phyloP scores from a whole-genome alignment of 768 basidiomycete species.

The Pleurotus pulmonarius region DNA sequence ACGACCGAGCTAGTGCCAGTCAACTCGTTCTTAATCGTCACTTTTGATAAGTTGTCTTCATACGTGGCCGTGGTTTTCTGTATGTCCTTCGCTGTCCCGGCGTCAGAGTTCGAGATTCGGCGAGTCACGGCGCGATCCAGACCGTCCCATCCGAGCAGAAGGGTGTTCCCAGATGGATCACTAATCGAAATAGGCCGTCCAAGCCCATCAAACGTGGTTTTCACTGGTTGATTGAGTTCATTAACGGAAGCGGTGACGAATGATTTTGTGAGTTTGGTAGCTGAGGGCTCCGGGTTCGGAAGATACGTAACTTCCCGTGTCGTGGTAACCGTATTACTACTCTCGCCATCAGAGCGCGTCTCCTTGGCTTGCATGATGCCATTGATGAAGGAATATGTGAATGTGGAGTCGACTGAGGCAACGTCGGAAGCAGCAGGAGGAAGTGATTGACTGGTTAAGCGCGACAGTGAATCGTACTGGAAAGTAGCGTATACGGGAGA shows the following conservation, averaged over 20 bases:
- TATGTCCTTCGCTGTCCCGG: neutral
- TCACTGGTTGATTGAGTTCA: slow-evolving; percentile 7
- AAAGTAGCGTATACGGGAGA: slow-evolving; percentile 4
- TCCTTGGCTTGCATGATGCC: neutral
- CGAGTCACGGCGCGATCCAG: slow-evolving; percentile 1
- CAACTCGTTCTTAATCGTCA: slow-evolving; percentile 2
- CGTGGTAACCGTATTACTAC: neutral
- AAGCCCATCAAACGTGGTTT: slow-evolving; percentile 9
- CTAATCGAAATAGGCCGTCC: slow-evolving; percentile 3
- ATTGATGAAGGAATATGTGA: neutral
- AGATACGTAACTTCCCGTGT: slow-evolving; percentile 5
- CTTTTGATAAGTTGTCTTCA: neutral
- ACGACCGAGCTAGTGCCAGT: neutral
- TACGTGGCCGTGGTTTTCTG: neutral
- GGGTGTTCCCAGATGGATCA: slow-evolving; percentile 4
- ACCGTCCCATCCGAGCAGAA: slow-evolving; percentile 10
- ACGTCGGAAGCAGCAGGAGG: slow-evolving; percentile 5
- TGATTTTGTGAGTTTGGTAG: slow-evolving; percentile 7
- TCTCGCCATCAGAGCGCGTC: neutral
- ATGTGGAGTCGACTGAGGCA: neutral
- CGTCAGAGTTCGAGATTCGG: neutral
- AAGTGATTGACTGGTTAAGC: slow-evolving; percentile 2
- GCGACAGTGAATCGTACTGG: slow-evolving; percentile 11
- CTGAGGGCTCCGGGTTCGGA: slow-evolving; percentile 10
- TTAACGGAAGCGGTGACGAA: slow-evolving; percentile 8